phyloP scores from a whole-genome alignment of 495 filamentous ascomycete genomes.

The Trichoderma gamsii region DNA sequence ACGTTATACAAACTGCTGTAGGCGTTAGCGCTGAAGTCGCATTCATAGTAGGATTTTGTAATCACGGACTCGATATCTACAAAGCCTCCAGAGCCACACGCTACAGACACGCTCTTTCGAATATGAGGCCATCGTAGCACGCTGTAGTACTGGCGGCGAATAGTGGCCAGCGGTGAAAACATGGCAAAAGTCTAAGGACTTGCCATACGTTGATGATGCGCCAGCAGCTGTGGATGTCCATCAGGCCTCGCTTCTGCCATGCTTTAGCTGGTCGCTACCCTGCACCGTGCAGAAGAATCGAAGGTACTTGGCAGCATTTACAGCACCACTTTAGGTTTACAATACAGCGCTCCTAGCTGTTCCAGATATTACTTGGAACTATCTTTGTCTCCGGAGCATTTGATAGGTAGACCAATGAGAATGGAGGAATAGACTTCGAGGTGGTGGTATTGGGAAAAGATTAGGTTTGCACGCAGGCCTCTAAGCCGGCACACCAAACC shows the following conservation, averaged over 20 bases:
- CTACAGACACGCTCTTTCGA: neutral
- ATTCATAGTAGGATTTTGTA: neutral
- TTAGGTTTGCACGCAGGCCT: too few relatives aligned
- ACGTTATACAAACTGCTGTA: neutral
- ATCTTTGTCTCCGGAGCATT: neutral
- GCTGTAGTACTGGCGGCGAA: neutral
- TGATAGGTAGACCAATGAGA: too few relatives aligned
- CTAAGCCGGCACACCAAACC: too few relatives aligned
- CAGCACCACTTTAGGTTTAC: too few relatives aligned
- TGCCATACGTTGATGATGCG: neutral
- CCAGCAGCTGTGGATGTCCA: neutral
- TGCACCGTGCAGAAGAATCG: too few relatives aligned
- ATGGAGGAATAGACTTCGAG: neutral
- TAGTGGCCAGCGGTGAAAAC: neutral
- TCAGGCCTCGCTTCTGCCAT: neutral
- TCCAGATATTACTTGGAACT: too few relatives aligned
- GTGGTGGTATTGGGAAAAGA: too few relatives aligned
- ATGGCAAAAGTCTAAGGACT: conserved; percentile 23
- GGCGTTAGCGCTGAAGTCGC: neutral
- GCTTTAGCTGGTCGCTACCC: too few relatives aligned
- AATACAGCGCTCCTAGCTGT: too few relatives aligned
- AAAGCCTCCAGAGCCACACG: conserved; percentile 4
- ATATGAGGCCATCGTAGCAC: neutral
- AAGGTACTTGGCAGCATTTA: too few relatives aligned
- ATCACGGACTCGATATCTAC: neutral